Evolutionary conservation across 148 eudicot genomes (phyloP).

Genomic region (Cornus suecica): DNA sequence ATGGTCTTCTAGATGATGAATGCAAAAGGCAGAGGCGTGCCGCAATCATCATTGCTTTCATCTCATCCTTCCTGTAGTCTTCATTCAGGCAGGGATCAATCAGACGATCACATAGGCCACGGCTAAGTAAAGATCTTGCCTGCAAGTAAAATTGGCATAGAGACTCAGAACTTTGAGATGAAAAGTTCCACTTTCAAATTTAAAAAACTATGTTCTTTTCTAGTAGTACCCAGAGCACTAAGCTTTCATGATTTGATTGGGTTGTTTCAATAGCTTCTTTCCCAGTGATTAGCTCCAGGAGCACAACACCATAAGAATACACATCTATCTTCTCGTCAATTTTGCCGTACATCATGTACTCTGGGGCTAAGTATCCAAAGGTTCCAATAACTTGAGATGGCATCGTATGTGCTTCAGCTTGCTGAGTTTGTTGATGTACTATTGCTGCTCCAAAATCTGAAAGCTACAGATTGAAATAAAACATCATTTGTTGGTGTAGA

Average conservation of each 20-base stretch:
- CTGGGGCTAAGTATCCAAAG: slow-evolving; percentile 38
- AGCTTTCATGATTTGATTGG: slow-evolving; percentile 26
- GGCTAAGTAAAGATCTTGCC: slow-evolving; percentile 33
- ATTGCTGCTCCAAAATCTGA: slow-evolving; percentile 38
- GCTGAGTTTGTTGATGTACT: slow-evolving; percentile 8
- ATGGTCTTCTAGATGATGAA: not conserved
- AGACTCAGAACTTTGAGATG: not conserved
- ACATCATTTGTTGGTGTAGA: not conserved
- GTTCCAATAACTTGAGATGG: slow-evolving; percentile 26
- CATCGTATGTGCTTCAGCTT: slow-evolving; percentile 2
- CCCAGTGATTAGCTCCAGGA: slow-evolving; percentile 41
- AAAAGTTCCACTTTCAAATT: not conserved
- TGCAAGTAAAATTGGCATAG: slow-evolving; percentile 14
- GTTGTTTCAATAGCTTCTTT: slow-evolving; percentile 28
- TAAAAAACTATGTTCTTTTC: not conserved
- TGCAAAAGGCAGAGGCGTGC: not conserved
- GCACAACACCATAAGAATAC: slow-evolving; percentile 39
- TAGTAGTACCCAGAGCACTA: slow-evolving; percentile 36
- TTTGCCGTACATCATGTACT: slow-evolving; percentile 42
- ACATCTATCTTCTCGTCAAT: slow-evolving; percentile 46
- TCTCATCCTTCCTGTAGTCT: slow-evolving; percentile 29
- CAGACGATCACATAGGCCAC: slow-evolving; percentile 29
- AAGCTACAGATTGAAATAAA: slow-evolving; percentile 9
- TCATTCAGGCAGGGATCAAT: slow-evolving; percentile 34
- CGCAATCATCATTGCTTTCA: not conserved